Evolutionary conservation across 2,329 filamentous ascomycete species (phyloP).

Genomic region (Trichoderma sp.): DNA sequence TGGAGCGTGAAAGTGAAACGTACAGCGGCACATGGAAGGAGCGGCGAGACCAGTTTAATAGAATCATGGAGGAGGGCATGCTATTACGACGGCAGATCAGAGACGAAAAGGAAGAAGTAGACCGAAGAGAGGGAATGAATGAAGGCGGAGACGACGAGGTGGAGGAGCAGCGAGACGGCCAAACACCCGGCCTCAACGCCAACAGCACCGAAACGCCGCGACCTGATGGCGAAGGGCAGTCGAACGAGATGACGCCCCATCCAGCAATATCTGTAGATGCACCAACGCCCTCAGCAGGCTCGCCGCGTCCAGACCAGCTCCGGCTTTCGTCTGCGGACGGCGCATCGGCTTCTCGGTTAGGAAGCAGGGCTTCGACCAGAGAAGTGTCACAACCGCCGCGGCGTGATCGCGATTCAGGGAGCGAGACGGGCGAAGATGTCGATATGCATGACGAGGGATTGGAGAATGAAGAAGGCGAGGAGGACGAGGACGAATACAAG

Average conservation of each 20-base stretch:
- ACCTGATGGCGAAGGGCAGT: slow-evolving; percentile 45
- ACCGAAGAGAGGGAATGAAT: slow-evolving; percentile 80
- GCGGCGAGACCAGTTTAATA: slow-evolving; percentile 80
- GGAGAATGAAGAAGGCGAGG: slow-evolving; percentile 42
- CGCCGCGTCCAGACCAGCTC: slow-evolving; percentile 35
- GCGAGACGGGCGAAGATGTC: slow-evolving; percentile 55
- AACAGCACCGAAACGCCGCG: slow-evolving; percentile 55
- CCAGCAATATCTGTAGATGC: slow-evolving; percentile 35
- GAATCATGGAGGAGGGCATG: slow-evolving; percentile 90
- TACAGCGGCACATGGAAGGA: slow-evolving; percentile 85
- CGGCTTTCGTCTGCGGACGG: slow-evolving; percentile 28
- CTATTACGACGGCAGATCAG: slow-evolving; percentile 81
- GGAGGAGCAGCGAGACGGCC: slow-evolving; percentile 48
- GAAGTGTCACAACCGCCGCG: slow-evolving; percentile 35
- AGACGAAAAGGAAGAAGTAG: slow-evolving; percentile 93
- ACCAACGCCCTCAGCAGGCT: slow-evolving; percentile 38
- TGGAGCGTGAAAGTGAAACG: slow-evolving; percentile 80
- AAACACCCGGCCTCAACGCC: slow-evolving; percentile 52
- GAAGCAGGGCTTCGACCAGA: slow-evolving; percentile 36
- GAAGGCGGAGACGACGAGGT: slow-evolving; percentile 65
- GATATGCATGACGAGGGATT: slow-evolving; percentile 61
- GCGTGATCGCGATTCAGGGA: slow-evolving; percentile 37
- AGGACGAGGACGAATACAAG: slow-evolving; percentile 34
- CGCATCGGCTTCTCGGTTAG: slow-evolving; percentile 31
- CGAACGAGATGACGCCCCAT: slow-evolving; percentile 33